A percentile compares a stretch with the other conserved stretches of the same genome.
phyloP scores from a whole-genome alignment of 345 rosid species.

The Eucalyptus caleyi region DNA sequence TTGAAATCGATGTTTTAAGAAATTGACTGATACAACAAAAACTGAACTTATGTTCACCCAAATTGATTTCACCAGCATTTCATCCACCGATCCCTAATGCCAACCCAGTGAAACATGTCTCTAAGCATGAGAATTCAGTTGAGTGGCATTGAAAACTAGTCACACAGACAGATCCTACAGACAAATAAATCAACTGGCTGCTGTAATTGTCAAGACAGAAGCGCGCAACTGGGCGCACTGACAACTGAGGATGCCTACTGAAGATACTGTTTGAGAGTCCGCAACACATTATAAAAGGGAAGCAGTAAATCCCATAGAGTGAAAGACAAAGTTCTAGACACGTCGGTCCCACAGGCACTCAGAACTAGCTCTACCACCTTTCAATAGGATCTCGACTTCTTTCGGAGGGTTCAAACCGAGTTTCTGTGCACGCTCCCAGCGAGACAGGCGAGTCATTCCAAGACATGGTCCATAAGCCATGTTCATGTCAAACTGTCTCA shows the following conservation, averaged over 20 bases:
- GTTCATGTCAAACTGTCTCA: slow-evolving; percentile 79
- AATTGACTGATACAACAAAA: no score
- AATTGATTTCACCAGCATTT: no score
- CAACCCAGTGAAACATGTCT: no score
- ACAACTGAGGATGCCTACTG: background rate
- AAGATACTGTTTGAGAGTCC: background rate
- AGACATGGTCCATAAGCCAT: slow-evolving; percentile 75
- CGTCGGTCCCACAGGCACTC: slow-evolving; percentile 63
- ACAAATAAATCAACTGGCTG: background rate
- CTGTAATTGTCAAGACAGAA: background rate
- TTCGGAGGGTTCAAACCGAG: slow-evolving; percentile 53
- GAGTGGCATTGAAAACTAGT: no score
- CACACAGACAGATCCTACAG: background rate
- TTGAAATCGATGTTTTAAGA: no score
- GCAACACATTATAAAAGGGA: background rate
- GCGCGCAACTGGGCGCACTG: background rate
- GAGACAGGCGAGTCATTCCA: slow-evolving; percentile 49
- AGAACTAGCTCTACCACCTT: slow-evolving; percentile 20
- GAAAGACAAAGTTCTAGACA: slow-evolving; percentile 13
- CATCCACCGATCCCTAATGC: no score
- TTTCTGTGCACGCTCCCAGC: slow-evolving; percentile 65
- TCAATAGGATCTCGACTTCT: slow-evolving; percentile 35
- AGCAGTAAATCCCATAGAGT: no score
- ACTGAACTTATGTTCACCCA: no score
- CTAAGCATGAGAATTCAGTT: background rate